These are phyloP conservation scores for Mangifera indica DNA, from an alignment of 345 rosid genomes.

Conservation along the genomic window DNA sequence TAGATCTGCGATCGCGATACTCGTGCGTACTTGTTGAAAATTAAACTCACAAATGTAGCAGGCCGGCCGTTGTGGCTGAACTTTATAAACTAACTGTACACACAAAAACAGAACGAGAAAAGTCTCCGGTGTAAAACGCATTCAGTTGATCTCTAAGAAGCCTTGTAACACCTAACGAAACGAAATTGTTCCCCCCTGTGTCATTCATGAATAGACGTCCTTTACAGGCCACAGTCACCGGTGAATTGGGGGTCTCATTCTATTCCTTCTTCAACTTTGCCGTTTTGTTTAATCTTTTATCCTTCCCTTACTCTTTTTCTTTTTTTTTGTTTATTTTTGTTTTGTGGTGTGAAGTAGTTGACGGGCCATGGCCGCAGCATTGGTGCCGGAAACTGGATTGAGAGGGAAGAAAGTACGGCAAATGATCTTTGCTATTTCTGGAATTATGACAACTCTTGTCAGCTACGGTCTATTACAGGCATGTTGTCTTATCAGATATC, in stretches of 20 bases:
- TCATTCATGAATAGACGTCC: not conserved
- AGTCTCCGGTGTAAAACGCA: constrained; percentile 31
- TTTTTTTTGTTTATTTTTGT: not conserved
- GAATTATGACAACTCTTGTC: constrained; percentile 93
- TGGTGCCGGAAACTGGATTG: constrained; percentile 30
- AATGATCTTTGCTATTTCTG: constrained; percentile 69
- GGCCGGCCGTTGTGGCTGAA: constrained; percentile 10
- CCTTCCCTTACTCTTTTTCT: constrained; percentile 11
- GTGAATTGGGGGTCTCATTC: not conserved
- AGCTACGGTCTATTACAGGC: constrained; percentile 92
- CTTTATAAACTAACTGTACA: not conserved
- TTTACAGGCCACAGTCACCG: not conserved
- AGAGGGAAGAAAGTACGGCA: constrained; percentile 64
- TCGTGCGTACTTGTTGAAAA: not conserved
- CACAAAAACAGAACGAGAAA: not conserved
- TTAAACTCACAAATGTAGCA: not conserved
- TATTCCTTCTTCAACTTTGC: not conserved
- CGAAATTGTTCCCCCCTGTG: not conserved
- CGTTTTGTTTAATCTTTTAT: not conserved
- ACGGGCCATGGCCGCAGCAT: constrained; percentile 71
- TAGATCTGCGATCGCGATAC: not conserved
- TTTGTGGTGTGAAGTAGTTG: constrained; percentile 14
- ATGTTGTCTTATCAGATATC: not conserved
- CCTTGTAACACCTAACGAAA: not conserved
- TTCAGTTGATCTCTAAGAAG: constrained; percentile 19